These are phyloP conservation scores for Meripilus lineatus DNA, from an alignment of 1,284 basidiomycete species.

Conservation along the genomic window DNA sequence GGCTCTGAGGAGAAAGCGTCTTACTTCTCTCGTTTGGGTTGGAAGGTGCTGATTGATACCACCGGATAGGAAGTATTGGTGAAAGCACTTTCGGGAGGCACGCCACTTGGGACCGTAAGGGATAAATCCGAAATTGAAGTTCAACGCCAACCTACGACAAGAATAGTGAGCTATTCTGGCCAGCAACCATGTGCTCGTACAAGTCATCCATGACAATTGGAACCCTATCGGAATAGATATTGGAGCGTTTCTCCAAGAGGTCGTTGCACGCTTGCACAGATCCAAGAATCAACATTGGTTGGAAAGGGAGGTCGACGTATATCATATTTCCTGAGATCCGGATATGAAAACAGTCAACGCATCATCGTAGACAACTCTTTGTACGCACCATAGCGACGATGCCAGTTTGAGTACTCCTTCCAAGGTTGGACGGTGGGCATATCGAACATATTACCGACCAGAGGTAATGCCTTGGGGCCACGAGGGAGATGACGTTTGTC, in stretches of 20 bases:
- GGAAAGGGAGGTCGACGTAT: neutral
- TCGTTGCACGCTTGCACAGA: conserved; percentile 7
- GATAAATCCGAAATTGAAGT: conserved; percentile 5
- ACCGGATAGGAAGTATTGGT: conserved; percentile 6
- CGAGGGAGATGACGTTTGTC: no score
- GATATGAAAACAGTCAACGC: no score
- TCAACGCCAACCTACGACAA: conserved; percentile 4
- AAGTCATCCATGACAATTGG: conserved; percentile 2
- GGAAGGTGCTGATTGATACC: neutral
- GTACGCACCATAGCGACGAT: conserved; percentile 4
- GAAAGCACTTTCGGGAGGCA: neutral
- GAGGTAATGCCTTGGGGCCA: conserved; percentile 1
- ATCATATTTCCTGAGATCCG: no score
- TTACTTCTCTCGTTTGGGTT: neutral
- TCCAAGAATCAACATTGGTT: conserved; percentile 6
- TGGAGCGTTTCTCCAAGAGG: conserved; percentile 11
- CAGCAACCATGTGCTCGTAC: conserved; percentile 3
- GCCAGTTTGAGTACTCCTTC: conserved; percentile 2
- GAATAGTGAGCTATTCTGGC: neutral
- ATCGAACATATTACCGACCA: conserved; percentile 6
- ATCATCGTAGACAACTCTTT: no score
- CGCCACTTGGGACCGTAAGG: conserved; percentile 6
- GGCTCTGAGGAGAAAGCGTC: neutral
- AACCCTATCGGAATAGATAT: conserved; percentile 7
- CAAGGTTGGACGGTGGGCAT: conserved; percentile 8